Conservation (phyloP, 768 basidiomycete genomes). For the Sporobolomyces phaffii region DNA sequence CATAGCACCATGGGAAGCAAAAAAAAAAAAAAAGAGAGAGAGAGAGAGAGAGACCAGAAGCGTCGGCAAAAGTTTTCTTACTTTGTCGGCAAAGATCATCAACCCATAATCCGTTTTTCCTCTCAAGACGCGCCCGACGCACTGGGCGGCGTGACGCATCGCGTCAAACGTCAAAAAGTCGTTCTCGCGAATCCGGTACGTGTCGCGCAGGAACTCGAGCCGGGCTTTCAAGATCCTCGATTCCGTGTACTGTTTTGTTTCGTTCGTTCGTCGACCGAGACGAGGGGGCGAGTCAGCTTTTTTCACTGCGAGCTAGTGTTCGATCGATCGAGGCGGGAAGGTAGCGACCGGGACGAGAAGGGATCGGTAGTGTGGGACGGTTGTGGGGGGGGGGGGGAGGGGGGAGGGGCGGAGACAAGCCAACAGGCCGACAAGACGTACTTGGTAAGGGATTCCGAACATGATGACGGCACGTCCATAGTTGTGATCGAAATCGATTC, state of each 20-base stretch:
- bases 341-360: too few species aligned
- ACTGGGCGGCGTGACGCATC: constrained; percentile 98
- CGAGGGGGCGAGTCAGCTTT: too few species aligned
- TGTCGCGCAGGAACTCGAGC: constrained; percentile 94
- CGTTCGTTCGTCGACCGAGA: too few species aligned
- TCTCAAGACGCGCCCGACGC: constrained; percentile 91
- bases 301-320: too few species aligned
- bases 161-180: constrained; percentile 99
- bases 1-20: too few species aligned
- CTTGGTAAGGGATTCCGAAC: constrained; percentile 64
- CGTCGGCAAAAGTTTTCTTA: too few species aligned
- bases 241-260: constrained; percentile 99
- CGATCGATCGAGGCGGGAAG: too few species aligned
- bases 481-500: constrained; percentile 99
- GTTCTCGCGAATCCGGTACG: constrained; percentile 94
- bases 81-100: constrained; percentile 99
- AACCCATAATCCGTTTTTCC: constrained; percentile 99
- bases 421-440: constrained; percentile 2
- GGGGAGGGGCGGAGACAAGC: background rate
- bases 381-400: too few species aligned
- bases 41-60: background rate
- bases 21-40: too few species aligned
- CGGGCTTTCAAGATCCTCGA: constrained; percentile 94
- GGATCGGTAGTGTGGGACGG: too few species aligned
- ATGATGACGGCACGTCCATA: constrained; percentile 92